Base-by-base conservation (phyloP, 192 early-diverging fungal species). In the Haplosporangium gracile region DNA sequence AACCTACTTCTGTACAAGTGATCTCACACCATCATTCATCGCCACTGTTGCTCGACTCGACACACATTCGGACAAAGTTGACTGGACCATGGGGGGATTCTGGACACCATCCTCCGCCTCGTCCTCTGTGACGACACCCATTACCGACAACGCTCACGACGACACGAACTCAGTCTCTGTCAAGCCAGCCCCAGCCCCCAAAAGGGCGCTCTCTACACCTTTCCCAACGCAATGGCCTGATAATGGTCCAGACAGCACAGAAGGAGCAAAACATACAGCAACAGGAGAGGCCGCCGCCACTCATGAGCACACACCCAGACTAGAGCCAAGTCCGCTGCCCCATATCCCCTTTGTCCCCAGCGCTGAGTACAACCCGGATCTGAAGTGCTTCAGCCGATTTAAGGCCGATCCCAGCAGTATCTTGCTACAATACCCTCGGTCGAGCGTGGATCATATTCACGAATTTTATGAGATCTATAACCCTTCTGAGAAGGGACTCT, bases 391-490 rank as follows among this genome's bases (percentile, higher is more conserved):
- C 2, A 42, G 65, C 13, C 75, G 20, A 29, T 86, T 74, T 68
- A 76, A 65, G 39, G 68, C 84, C 42, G 84, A 86, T 75, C 84
- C 84, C 1, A 77, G 70, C 13, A 81, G 79, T 11, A 86, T 86
- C 42, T 24, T 86, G 2, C 40, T 86, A 5, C 39, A 70, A 0
- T 86, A 86, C 57, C 84, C 84, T 13, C 75, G 84, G 0, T 73
- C 84, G 3, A 78, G 81, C 22, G 75, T 81, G 40, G 79, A 86
- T 43, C 84, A 72, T 63, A 81, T 81, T 43, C 84, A 86, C 36
- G 84, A 86, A 51, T 86, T 86, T 86, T 81, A 81, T 51, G 49
- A 42, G 29, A 72, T 86, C 40, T 86, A 86, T 47, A 86, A 86
- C 45, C 84, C 84, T 0, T 40, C 84, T 4, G 79, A 80, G 71